These are phyloP conservation scores for Paramecium sexaurelia DNA, from an alignment of 73 alveolate species.

Conservation along the genomic window DNA sequence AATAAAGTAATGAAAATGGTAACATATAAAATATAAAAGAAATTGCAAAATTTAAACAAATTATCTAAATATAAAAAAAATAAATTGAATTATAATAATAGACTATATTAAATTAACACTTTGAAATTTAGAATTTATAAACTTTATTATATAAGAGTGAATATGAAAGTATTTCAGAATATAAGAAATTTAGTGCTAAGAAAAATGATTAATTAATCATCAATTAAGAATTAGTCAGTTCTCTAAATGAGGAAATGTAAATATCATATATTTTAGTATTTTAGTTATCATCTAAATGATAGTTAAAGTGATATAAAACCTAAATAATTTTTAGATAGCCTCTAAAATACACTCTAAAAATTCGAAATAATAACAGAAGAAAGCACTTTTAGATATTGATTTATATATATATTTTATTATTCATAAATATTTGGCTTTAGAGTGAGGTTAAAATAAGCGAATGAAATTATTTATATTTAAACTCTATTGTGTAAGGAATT, in stretches of 20 bases:
- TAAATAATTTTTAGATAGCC: not conserved
- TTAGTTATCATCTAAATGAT: not conserved
- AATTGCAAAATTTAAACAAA: not conserved
- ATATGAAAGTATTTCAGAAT: not conserved
- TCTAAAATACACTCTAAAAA: not conserved
- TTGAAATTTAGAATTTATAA: not conserved
- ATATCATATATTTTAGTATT: not conserved
- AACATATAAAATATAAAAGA: not conserved
- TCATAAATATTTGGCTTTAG: not conserved
- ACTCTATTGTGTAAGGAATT: not conserved
- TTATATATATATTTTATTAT: not conserved
- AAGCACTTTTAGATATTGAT: not conserved
- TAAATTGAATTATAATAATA: not conserved
- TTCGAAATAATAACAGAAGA: not conserved
- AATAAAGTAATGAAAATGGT: not conserved
- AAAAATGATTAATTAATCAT: not conserved
- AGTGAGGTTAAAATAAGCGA: not conserved
- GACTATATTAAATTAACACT: not conserved
- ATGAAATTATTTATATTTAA: not conserved
- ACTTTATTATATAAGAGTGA: not conserved
- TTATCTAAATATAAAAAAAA: not conserved
- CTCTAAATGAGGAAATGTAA: not conserved
- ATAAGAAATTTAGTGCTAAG: not conserved
- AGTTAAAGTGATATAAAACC: constrained; percentile 11
- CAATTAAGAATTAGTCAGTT: not conserved